Percentiles rank a stretch among this genome's conserved stretches.
Conservation (phyloP, 768 basidiomycete genomes). For the Mycena indigotica region DNA sequence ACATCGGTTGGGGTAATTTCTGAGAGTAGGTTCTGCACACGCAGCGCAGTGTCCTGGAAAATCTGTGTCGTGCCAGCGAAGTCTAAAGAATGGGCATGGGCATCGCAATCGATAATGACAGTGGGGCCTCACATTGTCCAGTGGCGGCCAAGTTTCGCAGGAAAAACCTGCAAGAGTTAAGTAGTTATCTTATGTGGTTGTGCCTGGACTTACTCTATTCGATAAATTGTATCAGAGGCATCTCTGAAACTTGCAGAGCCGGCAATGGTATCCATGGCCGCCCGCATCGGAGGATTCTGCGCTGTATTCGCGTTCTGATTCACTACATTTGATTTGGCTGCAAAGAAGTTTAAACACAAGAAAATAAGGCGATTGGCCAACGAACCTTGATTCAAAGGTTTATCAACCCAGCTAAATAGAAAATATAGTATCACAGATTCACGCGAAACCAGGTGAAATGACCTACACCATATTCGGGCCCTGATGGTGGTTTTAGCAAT, state of each 20-base stretch:
- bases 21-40: constrained; percentile 5
- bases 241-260: not conserved
- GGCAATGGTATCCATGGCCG: not conserved
- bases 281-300: not conserved
- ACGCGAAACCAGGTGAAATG: not conserved
- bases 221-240: not conserved
- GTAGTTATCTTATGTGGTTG: too few relatives aligned
- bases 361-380: not conserved
- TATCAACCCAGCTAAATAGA: constrained; percentile 9
- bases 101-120: not conserved
- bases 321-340: constrained; percentile 15
- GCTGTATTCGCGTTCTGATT: not conserved
- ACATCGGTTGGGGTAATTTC: constrained; percentile 4
- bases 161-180: constrained; percentile 4
- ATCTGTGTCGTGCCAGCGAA: not conserved
- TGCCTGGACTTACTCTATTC: not conserved
- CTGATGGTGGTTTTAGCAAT: not conserved
- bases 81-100: not conserved
- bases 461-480: constrained; percentile 6
- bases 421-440: not conserved
- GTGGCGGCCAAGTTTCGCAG: constrained; percentile 11
- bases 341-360: not conserved
- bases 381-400: constrained; percentile 8
- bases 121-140: not conserved
- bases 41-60: not conserved